Base-by-base conservation (phyloP, 140 eudicot genomes). In the Senecio squalidus region DNA sequence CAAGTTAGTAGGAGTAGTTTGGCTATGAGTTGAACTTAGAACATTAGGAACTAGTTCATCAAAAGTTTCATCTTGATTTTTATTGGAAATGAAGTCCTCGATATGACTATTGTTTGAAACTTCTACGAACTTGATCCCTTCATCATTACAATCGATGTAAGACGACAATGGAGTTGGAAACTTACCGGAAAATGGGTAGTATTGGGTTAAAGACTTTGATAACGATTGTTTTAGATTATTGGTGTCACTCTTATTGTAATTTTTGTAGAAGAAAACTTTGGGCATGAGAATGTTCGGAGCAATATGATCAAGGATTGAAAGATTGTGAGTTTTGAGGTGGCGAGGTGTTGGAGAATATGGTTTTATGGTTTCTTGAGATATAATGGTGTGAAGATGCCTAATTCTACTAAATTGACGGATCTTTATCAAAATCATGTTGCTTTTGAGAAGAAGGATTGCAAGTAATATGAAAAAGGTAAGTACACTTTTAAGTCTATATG, bases 111-210 rank as follows among this genome's bases (percentile, higher is more conserved):
- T 14, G 14, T 1, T 18, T 4, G 13, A 46, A 46, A 14, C 27
- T 21, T 46, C 27, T 6, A 9, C 17, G 27, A 46, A 46, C 18
- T 7, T 25, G 9, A 46, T 20, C 27, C 27, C 52, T 46, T 46
- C 52, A 7, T 20, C 27, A 8, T 46, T 46, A 20, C 52, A 46
- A 9, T 46, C 52, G 24, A 46, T 6, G 23, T 46, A 46, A 18
- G 27, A 46, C 11, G 27, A 8, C 3, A 5, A 6, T 4, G 26
- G 52, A 3, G 27, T 1, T 8, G 52, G 52, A 6, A 46, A 20
- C 52, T 25, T 46, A 46, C 52, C 52, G 1, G 52, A 24, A 20
- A 46, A 46, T 8, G 52, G 52, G 23, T 46, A 46, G 52, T 46
- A 46, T 18, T 46, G 52, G 17, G 27, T 46, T 46, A 46, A 46